Evolutionary conservation across 345 rosid species (phyloP).

Genomic region (Linum trigynum): DNA sequence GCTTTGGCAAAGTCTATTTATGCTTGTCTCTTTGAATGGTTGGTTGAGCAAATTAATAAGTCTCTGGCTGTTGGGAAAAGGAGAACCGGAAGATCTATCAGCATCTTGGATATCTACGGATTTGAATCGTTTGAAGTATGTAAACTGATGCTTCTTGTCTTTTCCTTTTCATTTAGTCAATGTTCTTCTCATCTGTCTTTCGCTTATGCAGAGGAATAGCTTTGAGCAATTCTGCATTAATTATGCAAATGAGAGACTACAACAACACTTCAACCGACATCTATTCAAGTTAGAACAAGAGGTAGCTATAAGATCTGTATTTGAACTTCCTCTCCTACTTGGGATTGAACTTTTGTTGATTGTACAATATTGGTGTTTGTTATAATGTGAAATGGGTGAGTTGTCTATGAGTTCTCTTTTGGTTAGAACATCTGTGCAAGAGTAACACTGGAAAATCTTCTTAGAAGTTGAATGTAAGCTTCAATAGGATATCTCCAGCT

Average conservation of each 20-base stretch:
- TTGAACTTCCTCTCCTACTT: not conserved
- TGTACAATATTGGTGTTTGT: not conserved
- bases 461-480: not conserved
- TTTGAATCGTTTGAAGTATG: conserved; percentile 96
- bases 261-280: conserved; percentile 97
- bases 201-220: conserved; percentile 75
- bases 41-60: conserved; percentile 88
- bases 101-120: conserved; percentile 98
- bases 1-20: conserved; percentile 95
- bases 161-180: not conserved
- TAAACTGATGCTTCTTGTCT: not conserved
- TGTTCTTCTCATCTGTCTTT: conserved; percentile 13
- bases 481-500: not conserved
- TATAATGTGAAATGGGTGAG: not conserved
- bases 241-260: conserved; percentile 97
- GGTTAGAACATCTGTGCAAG: not conserved
- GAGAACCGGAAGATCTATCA: conserved; percentile 90
- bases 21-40: conserved; percentile 90
- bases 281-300: conserved; percentile 97
- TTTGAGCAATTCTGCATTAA: conserved; percentile 99
- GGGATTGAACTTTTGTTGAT: not conserved
- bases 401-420: too few species aligned
- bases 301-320: conserved; percentile 34
- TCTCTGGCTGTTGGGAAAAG: conserved; percentile 93
- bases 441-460: too few species aligned